Evolutionary conservation across 768 basidiomycete genomes (phyloP).

Genomic region (Exidia glandulosa): DNA sequence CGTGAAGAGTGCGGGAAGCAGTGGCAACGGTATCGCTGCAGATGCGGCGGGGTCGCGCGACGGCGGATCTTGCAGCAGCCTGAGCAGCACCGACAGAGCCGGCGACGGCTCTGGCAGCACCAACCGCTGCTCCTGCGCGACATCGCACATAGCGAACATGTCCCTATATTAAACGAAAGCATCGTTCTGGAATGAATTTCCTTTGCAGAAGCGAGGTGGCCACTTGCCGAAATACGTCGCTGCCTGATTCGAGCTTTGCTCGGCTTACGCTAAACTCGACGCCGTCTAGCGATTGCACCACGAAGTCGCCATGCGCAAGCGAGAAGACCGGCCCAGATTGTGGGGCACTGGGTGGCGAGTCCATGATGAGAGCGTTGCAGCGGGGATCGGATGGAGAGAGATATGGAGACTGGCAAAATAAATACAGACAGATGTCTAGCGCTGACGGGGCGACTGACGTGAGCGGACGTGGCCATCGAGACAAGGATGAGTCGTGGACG

Average conservation of each 20-base stretch:
- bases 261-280: slow-evolving; percentile 36
- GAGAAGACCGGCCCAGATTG: neutral
- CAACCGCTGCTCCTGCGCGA: slow-evolving; percentile 24
- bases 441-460: neutral
- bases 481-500: neutral
- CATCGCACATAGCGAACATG: slow-evolving; percentile 56
- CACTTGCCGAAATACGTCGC: slow-evolving; percentile 52
- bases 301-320: neutral
- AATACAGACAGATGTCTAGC: neutral
- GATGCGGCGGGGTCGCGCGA: slow-evolving; percentile 21
- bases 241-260: slow-evolving; percentile 33
- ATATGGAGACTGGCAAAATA: neutral
- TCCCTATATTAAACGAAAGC: slow-evolving; percentile 20
- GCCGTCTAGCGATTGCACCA: neutral
- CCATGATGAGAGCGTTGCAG: neutral
- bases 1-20: slow-evolving; percentile 44
- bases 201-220: slow-evolving; percentile 2
- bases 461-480: neutral
- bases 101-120: slow-evolving; percentile 45
- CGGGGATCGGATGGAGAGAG: neutral
- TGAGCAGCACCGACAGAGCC: slow-evolving; percentile 39
- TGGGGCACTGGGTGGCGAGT: neutral
- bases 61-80: slow-evolving; percentile 46
- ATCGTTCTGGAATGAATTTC: neutral
- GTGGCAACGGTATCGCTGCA: slow-evolving; percentile 46